A percentile compares a stretch with the other conserved stretches of the same genome.
phyloP scores from a whole-genome alignment of 768 basidiomycete species.

The Auriscalpium vulgare region DNA sequence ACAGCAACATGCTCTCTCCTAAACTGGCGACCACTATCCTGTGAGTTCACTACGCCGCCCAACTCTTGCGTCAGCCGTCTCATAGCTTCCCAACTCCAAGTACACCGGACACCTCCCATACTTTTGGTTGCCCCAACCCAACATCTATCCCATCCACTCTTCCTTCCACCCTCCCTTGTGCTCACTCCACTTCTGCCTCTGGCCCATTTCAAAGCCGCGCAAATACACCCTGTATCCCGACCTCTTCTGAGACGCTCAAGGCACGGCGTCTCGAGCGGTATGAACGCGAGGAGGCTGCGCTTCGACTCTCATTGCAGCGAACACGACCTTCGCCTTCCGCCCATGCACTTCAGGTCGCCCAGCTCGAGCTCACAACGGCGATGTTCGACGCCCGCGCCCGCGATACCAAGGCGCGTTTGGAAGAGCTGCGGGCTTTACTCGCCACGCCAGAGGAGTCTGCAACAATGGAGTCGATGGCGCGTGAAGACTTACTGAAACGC shows the following conservation, averaged over 20 bases:
- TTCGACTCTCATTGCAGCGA: not conserved
- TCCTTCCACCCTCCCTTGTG: too few relatives aligned
- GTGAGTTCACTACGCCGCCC: not conserved
- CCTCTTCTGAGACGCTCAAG: not conserved
- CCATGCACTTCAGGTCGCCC: not conserved
- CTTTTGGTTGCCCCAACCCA: not conserved
- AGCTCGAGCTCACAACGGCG: not conserved
- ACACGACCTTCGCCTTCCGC: not conserved
- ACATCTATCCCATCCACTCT: not conserved
- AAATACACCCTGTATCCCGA: not conserved
- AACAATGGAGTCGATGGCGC: not conserved
- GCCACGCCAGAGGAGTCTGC: not conserved
- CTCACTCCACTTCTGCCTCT: too few relatives aligned
- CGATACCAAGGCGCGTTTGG: not conserved
- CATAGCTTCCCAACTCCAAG: not conserved
- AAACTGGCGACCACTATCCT: not conserved
- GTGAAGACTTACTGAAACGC: not conserved
- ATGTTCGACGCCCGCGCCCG: not conserved
- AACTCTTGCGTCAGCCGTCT: not conserved
- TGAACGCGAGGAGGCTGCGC: not conserved
- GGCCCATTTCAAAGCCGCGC: too few relatives aligned
- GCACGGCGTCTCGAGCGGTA: not conserved
- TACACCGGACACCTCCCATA: not conserved
- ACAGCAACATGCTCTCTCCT: not conserved
- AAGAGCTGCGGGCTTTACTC: not conserved